phyloP scores from a whole-genome alignment of 108 stramenopile genomes.

The Fistulifera solaris region DNA sequence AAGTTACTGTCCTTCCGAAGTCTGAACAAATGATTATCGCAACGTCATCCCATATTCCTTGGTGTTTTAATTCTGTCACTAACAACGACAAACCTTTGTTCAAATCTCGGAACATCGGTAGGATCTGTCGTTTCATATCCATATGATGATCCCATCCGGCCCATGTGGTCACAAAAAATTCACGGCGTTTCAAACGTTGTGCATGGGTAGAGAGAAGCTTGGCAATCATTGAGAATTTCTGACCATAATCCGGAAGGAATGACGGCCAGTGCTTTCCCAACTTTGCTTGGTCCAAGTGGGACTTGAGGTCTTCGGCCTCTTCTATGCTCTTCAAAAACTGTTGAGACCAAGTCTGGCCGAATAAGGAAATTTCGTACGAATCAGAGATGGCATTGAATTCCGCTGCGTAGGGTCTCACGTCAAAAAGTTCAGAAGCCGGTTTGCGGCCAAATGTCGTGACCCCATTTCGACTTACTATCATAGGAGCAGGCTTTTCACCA shows the following conservation, averaged over 20 bases:
- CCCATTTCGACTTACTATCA: background rate
- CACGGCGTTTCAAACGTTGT: slow-evolving; percentile 35
- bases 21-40: slow-evolving; percentile 21
- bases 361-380: slow-evolving; percentile 3
- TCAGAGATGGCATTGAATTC: background rate
- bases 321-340: slow-evolving; percentile 11
- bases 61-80: slow-evolving; percentile 19
- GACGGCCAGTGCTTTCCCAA: background rate
- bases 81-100: slow-evolving; percentile 24
- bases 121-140: slow-evolving; percentile 9
- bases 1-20: slow-evolving; percentile 29
- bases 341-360: slow-evolving; percentile 38
- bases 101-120: slow-evolving; percentile 8
- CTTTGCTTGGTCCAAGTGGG: background rate
- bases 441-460: background rate
- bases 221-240: slow-evolving; percentile 23
- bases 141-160: slow-evolving; percentile 65
- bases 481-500: background rate
- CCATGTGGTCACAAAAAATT: slow-evolving; percentile 39
- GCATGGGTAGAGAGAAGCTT: slow-evolving; percentile 37
- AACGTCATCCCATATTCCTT: slow-evolving; percentile 30
- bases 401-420: background rate
- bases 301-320: background rate
- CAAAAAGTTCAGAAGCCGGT: background rate
- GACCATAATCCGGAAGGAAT: background rate